Percentiles rank a stretch among this genome's conserved stretches.
Conservation (phyloP, 2,329 filamentous ascomycete species). For the Cercospora zeina region DNA sequence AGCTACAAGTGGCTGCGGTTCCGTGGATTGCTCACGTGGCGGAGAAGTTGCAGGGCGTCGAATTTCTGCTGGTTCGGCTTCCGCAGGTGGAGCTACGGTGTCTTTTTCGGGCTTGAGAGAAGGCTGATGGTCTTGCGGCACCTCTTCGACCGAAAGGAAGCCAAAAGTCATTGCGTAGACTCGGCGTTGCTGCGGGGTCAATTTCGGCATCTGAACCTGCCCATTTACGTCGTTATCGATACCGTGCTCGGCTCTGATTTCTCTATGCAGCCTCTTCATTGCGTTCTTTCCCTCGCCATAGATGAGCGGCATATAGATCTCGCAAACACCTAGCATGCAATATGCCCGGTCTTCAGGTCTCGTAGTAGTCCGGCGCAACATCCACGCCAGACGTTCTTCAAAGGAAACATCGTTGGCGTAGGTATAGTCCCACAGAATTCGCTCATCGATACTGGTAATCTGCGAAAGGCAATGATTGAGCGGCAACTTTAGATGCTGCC, state of each 20-base stretch:
- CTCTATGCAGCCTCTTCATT: conserved; percentile 7
- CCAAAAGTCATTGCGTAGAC: neutral
- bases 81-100: neutral
- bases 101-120: neutral
- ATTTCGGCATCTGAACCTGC: neutral
- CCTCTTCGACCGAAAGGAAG: neutral
- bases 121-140: neutral
- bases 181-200: neutral
- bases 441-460: conserved; percentile 20
- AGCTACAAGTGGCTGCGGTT: neutral
- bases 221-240: neutral
- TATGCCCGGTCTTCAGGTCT: conserved; percentile 18
- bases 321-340: conserved; percentile 20
- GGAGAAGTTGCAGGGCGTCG: neutral
- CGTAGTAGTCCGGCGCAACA: conserved; percentile 14
- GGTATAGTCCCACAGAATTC: conserved; percentile 14
- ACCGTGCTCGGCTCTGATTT: neutral
- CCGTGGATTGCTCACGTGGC: neutral
- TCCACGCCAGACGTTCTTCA: conserved; percentile 13
- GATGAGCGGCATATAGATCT: conserved; percentile 14
- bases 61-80: neutral
- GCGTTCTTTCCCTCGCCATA: conserved; percentile 17
- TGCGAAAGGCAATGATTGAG: conserved; percentile 16
- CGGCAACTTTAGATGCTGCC: neutral
- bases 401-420: neutral